These are phyloP conservation scores for Dryadomyces quercivorus DNA, from an alignment of 2,329 filamentous ascomycete genomes.

Conservation along the genomic window DNA sequence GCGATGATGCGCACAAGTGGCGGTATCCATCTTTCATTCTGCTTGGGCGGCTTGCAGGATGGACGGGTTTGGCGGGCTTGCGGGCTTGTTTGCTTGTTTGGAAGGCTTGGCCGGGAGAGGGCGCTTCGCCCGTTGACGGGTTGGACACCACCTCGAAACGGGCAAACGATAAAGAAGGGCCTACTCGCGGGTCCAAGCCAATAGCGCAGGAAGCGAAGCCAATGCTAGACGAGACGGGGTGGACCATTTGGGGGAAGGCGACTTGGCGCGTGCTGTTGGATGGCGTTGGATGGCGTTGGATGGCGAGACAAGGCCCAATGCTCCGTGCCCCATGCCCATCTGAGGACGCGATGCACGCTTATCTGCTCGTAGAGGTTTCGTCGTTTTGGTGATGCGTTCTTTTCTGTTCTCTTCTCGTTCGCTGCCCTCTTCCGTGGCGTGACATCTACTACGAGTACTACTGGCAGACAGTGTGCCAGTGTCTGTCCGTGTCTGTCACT, in stretches of 20 bases:
- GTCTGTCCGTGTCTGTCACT: too few species aligned
- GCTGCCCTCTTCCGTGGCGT: background rate
- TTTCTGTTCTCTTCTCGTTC: background rate
- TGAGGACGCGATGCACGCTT: background rate
- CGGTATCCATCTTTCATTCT: background rate
- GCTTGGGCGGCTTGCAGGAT: background rate
- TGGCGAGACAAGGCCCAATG: background rate
- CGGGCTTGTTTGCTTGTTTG: background rate
- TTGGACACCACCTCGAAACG: too few species aligned
- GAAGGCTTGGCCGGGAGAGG: background rate
- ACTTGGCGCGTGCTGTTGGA: too few species aligned
- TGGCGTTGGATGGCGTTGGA: background rate
- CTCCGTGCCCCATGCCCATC: background rate
- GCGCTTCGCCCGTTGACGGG: background rate
- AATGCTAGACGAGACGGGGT: conserved; percentile 2
- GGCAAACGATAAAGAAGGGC: background rate
- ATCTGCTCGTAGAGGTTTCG: background rate
- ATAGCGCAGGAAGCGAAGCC: conserved; percentile 7
- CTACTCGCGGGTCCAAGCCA: conserved; percentile 4
- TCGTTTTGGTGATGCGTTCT: background rate
- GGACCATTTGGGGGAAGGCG: background rate
- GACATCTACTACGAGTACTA: too few species aligned
- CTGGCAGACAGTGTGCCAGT: too few species aligned
- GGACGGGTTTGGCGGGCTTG: too few species aligned
- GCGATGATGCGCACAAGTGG: conserved; percentile 1